Percentiles rank a stretch among this genome's conserved stretches.
These are phyloP conservation scores for Sanguinoderma infundibulare DNA, from an alignment of 1,284 basidiomycete genomes.

Conservation along the genomic window DNA sequence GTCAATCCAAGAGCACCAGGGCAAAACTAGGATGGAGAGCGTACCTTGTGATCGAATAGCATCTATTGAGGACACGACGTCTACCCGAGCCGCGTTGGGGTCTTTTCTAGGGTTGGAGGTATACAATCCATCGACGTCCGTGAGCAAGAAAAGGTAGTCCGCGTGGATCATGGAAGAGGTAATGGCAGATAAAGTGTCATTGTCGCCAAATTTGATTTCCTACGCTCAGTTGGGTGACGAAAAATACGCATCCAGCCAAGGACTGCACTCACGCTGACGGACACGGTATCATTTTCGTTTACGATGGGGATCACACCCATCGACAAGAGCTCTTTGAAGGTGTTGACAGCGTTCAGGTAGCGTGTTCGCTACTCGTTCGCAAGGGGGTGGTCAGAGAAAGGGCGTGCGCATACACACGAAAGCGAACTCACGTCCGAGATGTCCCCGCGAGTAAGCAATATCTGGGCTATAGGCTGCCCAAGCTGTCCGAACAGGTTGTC, in stretches of 20 bases:
- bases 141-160: conserved; percentile 95
- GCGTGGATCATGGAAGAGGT: conserved; percentile 97
- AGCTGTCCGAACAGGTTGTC: conserved; percentile 95
- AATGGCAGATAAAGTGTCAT: conserved; percentile 97
- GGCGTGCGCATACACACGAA: not conserved
- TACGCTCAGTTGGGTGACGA: conserved; percentile 34
- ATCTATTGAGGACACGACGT: conserved; percentile 84
- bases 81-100: conserved; percentile 80
- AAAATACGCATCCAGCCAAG: not conserved
- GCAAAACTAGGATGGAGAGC: not conserved
- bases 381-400: not conserved
- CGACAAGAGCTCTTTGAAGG: conserved; percentile 84
- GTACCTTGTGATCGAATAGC: conserved; percentile 83
- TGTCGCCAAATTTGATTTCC: conserved; percentile 99
- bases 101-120: conserved; percentile 95
- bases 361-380: conserved; percentile 71
- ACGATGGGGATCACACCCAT: conserved; percentile 95
- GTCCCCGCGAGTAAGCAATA: conserved; percentile 92
- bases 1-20: not conserved
- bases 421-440: conserved; percentile 86
- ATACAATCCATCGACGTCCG: conserved; percentile 96
- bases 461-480: conserved; percentile 94
- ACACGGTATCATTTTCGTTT: conserved; percentile 96
- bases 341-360: conserved; percentile 94
- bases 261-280: conserved; percentile 78